A percentile compares a stretch with the other conserved stretches of the same genome.
Conservation (phyloP, 108 stramenopile species). For the Fragilariopsis cylindrus region DNA sequence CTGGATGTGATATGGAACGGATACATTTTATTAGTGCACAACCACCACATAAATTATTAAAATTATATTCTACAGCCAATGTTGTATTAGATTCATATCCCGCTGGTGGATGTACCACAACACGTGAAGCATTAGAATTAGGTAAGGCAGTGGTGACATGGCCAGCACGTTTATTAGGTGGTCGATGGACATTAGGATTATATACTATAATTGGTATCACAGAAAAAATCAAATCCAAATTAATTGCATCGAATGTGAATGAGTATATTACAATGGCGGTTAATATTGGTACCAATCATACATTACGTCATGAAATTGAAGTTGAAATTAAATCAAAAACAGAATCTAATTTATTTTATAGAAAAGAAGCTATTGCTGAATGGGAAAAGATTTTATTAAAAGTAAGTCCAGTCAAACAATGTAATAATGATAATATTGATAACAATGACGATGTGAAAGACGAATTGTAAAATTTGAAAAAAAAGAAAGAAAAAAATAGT, state of each 20-base stretch:
- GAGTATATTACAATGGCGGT: constrained; percentile 35
- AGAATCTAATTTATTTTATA: constrained; percentile 15
- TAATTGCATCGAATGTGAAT: constrained; percentile 22
- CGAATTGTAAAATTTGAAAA: background rate
- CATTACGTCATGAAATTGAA: constrained; percentile 14
- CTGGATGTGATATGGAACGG: constrained; percentile 39
- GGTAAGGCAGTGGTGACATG: constrained; percentile 43
- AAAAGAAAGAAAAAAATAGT: no score
- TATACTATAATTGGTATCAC: constrained; percentile 12
- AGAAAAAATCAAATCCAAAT: constrained; percentile 5
- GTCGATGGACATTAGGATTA: constrained; percentile 36
- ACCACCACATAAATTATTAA: constrained; percentile 37
- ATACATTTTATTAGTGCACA: constrained; percentile 28
- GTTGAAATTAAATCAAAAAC: background rate
- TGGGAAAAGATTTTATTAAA: constrained; percentile 31
- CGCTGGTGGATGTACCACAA: constrained; percentile 46
- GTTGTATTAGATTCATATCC: constrained; percentile 46
- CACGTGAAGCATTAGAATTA: constrained; percentile 40
- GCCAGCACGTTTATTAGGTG: constrained; percentile 42
- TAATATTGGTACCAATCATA: constrained; percentile 23
- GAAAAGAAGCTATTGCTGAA: constrained; percentile 18
- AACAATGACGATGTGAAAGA: background rate
- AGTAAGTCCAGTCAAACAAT: constrained; percentile 23
- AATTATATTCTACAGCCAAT: constrained; percentile 22
- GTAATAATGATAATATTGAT: background rate